Base-by-base conservation (phyloP, 306 rosid genomes). In the Senna tora region DNA sequence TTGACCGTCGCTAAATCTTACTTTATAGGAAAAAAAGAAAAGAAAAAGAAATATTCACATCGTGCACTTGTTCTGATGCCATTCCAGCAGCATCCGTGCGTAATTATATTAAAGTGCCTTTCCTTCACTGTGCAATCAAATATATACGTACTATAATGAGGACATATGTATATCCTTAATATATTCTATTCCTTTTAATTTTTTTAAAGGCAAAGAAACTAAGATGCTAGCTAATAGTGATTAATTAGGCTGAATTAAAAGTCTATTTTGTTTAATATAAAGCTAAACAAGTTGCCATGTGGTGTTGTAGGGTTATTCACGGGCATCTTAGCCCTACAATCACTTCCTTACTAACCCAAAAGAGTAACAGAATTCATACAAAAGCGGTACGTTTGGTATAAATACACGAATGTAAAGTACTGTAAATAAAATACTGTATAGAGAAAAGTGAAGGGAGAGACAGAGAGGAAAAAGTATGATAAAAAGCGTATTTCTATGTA, bases 261-360 rank as follows among this genome's bases (percentile, higher is more conserved):
- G 30, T 39, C 5, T 33, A 32, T 21, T 2, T 53, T 43, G 53
- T 9, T 78, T 47, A 47, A 12, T 8, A 46, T 4, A 72, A 67
- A 66, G 56, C 55, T 47, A 71, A 32, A 7, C 45, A 70, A 54
- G 46, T 57, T 28, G 56, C 13, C 68, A 49, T 38, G 67, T 73
- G 72, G 56, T 52, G 45, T 7, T 49, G 53, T 45, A 61, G 74
- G 45, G 54, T 55, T 49, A 65, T 54, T 28, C 17, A 59, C 36
- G 53, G 60, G 14, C 52, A 55, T 52, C 34, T 15, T 7, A 47
- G 49, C 47, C 77, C 55, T 59, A 41, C 34, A 43, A 12, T 6
- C 72, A 30, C 45, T 39, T 39, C 13, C 45, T 39, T 39, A 39
- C 1, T 25, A 25, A 25, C 30, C 30, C 30, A 25, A 25, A 25